These are phyloP conservation scores for Diaporthe vexans DNA, from an alignment of 2,329 filamentous ascomycete species.

Conservation along the genomic window DNA sequence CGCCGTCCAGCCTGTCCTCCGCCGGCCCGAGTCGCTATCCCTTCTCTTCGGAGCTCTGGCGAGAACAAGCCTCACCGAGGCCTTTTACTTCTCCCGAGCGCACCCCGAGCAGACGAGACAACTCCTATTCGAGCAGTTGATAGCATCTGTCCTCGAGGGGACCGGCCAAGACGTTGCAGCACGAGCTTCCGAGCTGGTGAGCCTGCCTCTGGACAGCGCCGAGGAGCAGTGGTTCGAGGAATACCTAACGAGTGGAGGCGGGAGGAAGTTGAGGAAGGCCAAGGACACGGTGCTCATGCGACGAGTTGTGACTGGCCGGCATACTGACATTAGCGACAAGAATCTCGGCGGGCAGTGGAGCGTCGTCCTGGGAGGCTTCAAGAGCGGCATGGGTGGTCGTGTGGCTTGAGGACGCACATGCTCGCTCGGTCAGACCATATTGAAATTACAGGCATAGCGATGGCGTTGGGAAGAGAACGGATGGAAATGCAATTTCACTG, in stretches of 20 bases:
- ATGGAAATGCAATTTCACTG: background rate
- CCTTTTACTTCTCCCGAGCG: constrained; percentile 79
- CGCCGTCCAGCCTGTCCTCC: constrained; percentile 80
- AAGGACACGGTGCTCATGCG: constrained; percentile 83
- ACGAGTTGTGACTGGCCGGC: constrained; percentile 76
- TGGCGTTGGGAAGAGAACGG: constrained; percentile 25
- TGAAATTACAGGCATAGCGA: constrained; percentile 36
- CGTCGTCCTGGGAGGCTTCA: constrained; percentile 65
- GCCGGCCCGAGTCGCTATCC: constrained; percentile 71
- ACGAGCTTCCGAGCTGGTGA: constrained; percentile 77
- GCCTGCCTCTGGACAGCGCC: constrained; percentile 76
- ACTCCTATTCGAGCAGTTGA: constrained; percentile 75
- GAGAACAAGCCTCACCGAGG: constrained; percentile 76
- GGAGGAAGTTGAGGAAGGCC: constrained; percentile 73
- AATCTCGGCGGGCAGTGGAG: constrained; percentile 62
- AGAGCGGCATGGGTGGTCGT: constrained; percentile 56
- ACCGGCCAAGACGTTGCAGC: constrained; percentile 60
- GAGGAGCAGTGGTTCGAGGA: constrained; percentile 84
- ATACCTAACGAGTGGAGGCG: constrained; percentile 74
- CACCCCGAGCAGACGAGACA: constrained; percentile 73
- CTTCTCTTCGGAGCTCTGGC: constrained; percentile 79
- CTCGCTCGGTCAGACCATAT: background rate
- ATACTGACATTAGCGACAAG: constrained; percentile 62
- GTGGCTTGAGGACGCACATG: constrained; percentile 24
- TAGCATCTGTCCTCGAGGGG: constrained; percentile 69